These are phyloP conservation scores for Diplodia seriata DNA, from an alignment of 2,329 filamentous ascomycete genomes.

Conservation along the genomic window DNA sequence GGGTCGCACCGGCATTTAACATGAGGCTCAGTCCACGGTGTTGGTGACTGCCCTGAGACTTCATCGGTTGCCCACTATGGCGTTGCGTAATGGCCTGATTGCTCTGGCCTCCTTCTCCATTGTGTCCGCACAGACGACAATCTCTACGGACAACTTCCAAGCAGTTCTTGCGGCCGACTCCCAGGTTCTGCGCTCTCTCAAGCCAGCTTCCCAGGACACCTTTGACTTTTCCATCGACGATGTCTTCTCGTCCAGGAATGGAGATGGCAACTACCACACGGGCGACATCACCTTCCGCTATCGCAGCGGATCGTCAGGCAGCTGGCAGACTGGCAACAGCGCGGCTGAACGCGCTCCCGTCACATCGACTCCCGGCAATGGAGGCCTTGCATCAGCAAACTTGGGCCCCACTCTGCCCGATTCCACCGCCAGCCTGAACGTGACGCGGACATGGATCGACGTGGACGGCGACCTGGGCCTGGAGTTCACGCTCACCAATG, in stretches of 20 bases:
- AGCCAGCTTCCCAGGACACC: background rate
- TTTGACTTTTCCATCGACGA: constrained; percentile 66
- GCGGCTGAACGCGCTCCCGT: constrained; percentile 52
- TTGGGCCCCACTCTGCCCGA: constrained; percentile 53
- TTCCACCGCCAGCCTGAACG: constrained; percentile 48
- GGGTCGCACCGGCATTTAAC: background rate
- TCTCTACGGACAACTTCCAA: constrained; percentile 23
- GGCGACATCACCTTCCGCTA: constrained; percentile 66
- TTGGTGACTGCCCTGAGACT: background rate
- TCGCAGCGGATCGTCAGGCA: constrained; percentile 47
- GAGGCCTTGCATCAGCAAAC: constrained; percentile 50
- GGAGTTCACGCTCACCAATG: constrained; percentile 60
- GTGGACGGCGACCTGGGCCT: constrained; percentile 59
- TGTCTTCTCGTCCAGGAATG: constrained; percentile 55
- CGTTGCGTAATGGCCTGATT: background rate
- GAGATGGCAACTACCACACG: constrained; percentile 64
- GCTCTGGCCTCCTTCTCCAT: background rate
- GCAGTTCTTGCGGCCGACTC: constrained; percentile 14
- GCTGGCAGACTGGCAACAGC: constrained; percentile 59
- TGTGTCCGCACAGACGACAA: constrained; percentile 6
- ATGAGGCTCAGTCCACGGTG: background rate
- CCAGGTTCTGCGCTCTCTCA: constrained; percentile 18
- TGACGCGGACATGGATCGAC: constrained; percentile 62
- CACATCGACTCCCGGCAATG: constrained; percentile 37
- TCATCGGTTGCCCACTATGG: constrained; percentile 7